A percentile compares a stretch with the other conserved stretches of the same genome.
These are phyloP conservation scores for Pseudonitzschia multistriata DNA, from an alignment of 108 stramenopile genomes.

Conservation along the genomic window DNA sequence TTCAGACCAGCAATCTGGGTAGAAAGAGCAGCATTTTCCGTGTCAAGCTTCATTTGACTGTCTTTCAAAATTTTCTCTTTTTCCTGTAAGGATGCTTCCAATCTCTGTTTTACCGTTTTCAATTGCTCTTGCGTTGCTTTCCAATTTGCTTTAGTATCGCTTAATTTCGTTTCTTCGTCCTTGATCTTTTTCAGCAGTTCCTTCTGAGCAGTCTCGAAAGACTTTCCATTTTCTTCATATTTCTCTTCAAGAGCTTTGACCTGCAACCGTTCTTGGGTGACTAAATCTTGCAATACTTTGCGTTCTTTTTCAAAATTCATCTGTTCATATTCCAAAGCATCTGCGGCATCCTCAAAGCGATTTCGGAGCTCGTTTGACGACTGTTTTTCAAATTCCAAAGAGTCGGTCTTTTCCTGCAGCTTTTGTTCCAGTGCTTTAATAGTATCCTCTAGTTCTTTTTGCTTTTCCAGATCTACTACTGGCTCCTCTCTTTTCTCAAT, in stretches of 20 bases:
- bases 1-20: background rate
- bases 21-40: conserved; percentile 2
- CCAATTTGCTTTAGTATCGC: conserved; percentile 10
- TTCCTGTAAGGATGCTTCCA: conserved; percentile 14
- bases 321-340: conserved; percentile 57
- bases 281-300: conserved; percentile 17
- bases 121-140: conserved; percentile 27
- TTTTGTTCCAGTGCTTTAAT: conserved; percentile 20
- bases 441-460: conserved; percentile 36
- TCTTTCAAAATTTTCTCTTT: conserved; percentile 8
- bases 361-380: conserved; percentile 31
- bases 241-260: conserved; percentile 24
- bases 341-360: conserved; percentile 36
- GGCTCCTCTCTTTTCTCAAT: conserved; percentile 10
- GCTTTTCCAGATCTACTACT: conserved; percentile 11
- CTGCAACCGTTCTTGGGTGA: conserved; percentile 30
- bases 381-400: conserved; percentile 23
- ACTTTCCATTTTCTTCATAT: conserved; percentile 17
- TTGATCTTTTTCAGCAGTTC: conserved; percentile 23
- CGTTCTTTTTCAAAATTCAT: conserved; percentile 53
- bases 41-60: background rate
- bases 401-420: conserved; percentile 22
- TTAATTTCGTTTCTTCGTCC: conserved; percentile 20
- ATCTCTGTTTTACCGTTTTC: conserved; percentile 7
- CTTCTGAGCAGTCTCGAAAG: conserved; percentile 23